Percentiles rank a stretch among this genome's conserved stretches.
phyloP scores from a whole-genome alignment of 2,329 filamentous ascomycete genomes.

The Venturia oleaginea region DNA sequence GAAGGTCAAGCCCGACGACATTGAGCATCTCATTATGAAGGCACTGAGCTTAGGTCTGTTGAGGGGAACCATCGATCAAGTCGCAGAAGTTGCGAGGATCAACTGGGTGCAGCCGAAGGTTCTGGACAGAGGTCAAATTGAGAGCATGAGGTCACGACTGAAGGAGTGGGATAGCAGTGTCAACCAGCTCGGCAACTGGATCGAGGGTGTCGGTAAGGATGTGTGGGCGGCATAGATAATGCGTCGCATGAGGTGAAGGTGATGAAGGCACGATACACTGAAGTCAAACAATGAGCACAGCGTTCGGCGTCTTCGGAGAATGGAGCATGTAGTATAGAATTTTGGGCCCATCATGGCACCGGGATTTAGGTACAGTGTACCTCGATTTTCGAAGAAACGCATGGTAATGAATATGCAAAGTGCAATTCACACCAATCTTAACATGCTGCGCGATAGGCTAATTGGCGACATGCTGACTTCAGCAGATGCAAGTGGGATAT shows the following conservation, averaged over 20 bases:
- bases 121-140: conserved; percentile 89
- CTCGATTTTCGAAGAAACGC: not conserved
- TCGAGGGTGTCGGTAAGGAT: conserved; percentile 86
- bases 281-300: not conserved
- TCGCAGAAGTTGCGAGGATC: conserved; percentile 86
- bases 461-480: not conserved
- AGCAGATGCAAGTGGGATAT: not conserved
- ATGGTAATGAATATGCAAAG: not conserved
- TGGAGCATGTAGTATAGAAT: not conserved
- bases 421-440: not conserved
- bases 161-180: conserved; percentile 95
- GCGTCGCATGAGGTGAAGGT: not conserved
- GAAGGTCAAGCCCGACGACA: conserved; percentile 81
- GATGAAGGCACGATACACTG: not conserved
- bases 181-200: conserved; percentile 94
- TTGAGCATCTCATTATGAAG: conserved; percentile 98
- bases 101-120: conserved; percentile 99
- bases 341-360: not conserved
- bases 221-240: conserved; percentile 70
- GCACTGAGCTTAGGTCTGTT: conserved; percentile 88
- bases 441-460: not conserved
- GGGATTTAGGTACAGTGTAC: not conserved
- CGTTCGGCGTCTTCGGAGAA: not conserved
- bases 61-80: conserved; percentile 90
- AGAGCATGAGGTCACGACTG: conserved; percentile 77